Conservation (phyloP, 2,329 filamentous ascomycete species). For the Fusarium sp. region DNA sequence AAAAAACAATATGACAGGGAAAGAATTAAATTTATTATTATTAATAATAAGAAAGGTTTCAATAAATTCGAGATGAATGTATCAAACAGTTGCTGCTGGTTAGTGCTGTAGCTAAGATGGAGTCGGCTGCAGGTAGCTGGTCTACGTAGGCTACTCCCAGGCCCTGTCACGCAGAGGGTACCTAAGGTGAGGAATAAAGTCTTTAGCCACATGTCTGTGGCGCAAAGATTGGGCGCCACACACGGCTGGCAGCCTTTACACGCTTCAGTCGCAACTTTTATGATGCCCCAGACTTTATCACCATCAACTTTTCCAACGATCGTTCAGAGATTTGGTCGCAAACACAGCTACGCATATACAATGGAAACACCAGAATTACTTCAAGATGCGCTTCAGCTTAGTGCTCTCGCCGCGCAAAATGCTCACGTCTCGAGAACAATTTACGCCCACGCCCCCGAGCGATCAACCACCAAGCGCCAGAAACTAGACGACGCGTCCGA, state of each 20-base stretch:
- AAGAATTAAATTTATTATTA: too few species aligned
- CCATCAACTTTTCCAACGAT: slow-evolving; percentile 37
- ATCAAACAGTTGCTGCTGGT: not conserved
- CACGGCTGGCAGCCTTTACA: slow-evolving; percentile 46
- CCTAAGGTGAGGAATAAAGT: not conserved
- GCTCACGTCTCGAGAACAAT: slow-evolving; percentile 50
- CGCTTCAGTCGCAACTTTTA: slow-evolving; percentile 39
- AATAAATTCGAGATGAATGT: slow-evolving; percentile 6
- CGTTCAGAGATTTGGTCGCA: slow-evolving; percentile 15
- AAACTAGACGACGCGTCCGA: slow-evolving; percentile 53
- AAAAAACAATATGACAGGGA: not conserved
- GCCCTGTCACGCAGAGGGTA: not conserved
- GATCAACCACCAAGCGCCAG: slow-evolving; percentile 53
- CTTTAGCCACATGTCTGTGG: slow-evolving; percentile 36
- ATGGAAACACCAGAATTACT: slow-evolving; percentile 53
- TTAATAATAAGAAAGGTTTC: not conserved
- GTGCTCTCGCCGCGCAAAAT: slow-evolving; percentile 53
- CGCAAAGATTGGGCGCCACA: slow-evolving; percentile 48
- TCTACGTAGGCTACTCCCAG: slow-evolving; percentile 4
- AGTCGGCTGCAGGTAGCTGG: slow-evolving; percentile 8
- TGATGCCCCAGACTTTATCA: slow-evolving; percentile 11
- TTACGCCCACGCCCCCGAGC: slow-evolving; percentile 47
- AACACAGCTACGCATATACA: slow-evolving; percentile 7
- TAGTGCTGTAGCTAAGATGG: not conserved
- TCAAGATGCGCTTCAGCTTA: slow-evolving; percentile 52